Percentiles rank a stretch among this genome's conserved stretches.
Evolutionary conservation across 2,329 filamentous ascomycete genomes (phyloP).

Genomic region (Sarocladiaceae sp.): DNA sequence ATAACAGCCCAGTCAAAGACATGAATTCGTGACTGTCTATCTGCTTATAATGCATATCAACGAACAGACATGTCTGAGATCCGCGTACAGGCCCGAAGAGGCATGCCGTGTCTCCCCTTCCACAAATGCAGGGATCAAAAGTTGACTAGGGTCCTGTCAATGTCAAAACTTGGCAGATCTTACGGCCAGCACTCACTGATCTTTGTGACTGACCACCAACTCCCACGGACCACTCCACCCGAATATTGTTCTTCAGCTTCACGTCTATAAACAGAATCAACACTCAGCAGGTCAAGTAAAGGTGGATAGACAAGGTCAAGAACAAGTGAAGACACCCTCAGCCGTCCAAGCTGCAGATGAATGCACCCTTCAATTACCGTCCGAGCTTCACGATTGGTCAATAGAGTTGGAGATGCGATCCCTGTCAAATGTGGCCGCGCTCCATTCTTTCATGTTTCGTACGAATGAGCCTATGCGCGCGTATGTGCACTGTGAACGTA

Average conservation of each 20-base stretch:
- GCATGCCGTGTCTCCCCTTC: background rate
- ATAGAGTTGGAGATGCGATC: background rate
- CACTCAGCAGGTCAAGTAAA: background rate
- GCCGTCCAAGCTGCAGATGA: too few species aligned
- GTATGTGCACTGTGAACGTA: background rate
- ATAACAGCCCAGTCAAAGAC: too few species aligned
- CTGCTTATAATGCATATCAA: too few species aligned
- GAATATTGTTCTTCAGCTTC: background rate
- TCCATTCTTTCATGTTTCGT: background rate
- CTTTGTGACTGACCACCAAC: too few species aligned
- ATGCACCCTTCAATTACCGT: too few species aligned
- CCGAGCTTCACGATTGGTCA: too few species aligned
- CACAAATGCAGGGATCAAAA: background rate
- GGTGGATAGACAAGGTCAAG: background rate
- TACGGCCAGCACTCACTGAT: too few species aligned
- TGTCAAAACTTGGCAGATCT: constrained; percentile 1
- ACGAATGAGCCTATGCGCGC: background rate
- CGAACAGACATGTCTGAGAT: too few species aligned
- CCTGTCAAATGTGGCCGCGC: background rate
- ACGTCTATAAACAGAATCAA: background rate
- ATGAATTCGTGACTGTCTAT: background rate
- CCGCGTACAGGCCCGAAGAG: background rate
- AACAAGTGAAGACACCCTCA: background rate
- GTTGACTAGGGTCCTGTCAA: background rate
- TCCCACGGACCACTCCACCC: background rate